Evolutionary conservation across 768 basidiomycete species (phyloP), one percentile per base, ranked within the genome.

Genomic region (Lactifluus subvellereus): DNA sequence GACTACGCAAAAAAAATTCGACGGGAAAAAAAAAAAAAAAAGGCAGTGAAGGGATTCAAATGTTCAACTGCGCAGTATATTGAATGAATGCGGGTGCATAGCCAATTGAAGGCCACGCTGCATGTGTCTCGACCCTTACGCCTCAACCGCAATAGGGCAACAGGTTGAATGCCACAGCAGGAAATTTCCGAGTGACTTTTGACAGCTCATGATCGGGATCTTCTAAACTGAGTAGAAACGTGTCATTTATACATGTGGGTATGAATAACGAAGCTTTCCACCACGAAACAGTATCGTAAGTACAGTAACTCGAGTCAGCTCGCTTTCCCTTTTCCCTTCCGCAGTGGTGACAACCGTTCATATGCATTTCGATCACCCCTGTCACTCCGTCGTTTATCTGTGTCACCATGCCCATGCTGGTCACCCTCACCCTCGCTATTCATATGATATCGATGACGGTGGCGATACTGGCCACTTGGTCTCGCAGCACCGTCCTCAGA

Each of bases 401-500:
- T 8, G 2, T 50, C 52, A 18, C 42, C 35, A 20, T 42, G 14
- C 27, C 37, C 37, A 40, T 52, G 18, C 13, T 7, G 32, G 1
- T 64, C 52, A 3, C 32, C 50, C 16, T 11, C 54, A 33, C 40
- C 45, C 48, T 56, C 56, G 11, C 47, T 56, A 45, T 57, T 30
- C 16, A n/a, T 45, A 35, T 58, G 59, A 42, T 57, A 51, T 9
- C 30, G 37, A 33, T 45, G 48, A 51, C 48, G 60, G 13, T n/a
- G 37, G 14, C 52, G 66, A 54, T 32, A 60, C 16, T 54, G 47
- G 1, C 56, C 37, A 18, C 54, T 60, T 22, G 57, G 63, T 37
- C 59, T 47, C n/a, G 55, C 55, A 49, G 35, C 48, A 13, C 59
- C 51, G n/a, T n/a, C 54, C 9, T 68, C 57, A 14, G 72, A 70